Base-by-base conservation (phyloP, 139 green algal species). In the Picochlorum sp. region DNA sequence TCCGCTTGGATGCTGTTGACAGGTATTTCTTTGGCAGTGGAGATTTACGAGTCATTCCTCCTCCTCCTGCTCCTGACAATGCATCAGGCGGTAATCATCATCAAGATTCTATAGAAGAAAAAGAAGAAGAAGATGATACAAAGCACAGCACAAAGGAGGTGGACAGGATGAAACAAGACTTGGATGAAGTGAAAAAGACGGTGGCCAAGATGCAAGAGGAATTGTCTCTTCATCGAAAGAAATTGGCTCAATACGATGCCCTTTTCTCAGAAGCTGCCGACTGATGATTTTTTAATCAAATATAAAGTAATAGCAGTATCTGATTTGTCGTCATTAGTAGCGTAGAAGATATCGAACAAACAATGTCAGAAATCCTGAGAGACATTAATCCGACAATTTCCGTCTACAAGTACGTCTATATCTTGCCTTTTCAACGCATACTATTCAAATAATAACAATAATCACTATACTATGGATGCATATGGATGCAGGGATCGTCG, bases 401-500 rank as follows among this genome's bases (percentile, higher is more conserved):
- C 20, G 23, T 32, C 20, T 65, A 65, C 58, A 65, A 65, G 58
- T 65, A 52, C 20, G 58, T 50, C 6, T 32, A 26, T 59, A 18
- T 26, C 50, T 26, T 0, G 45, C 18, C n/a, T 20, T 54, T 24
- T 26, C 7, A 20, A 54, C 1, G 8, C 47, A 20, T 20, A 54
- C n/a, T 20, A 54, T 3, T 10, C 15, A n/a, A 20, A 18, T 20
- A 20, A 9, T 28, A 20, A 46, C 23, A 45, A 30, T 1, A 30
- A 30, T 30, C 4, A 5, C 28, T 4, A 30, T 30, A 30, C 28
- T 30, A 30, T 30, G 28, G 23, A 24, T 24, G 23, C 23, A 24
- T 4, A 15, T 3, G 82, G 82, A 26, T 94, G 93, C 59, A 74
- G 80, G 16, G 89, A 96, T 56, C 66, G 87, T 20, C 74, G 86